These are phyloP conservation scores for Erodium chrysanthum DNA, from an alignment of 441 rosid species.

Conservation along the genomic window DNA sequence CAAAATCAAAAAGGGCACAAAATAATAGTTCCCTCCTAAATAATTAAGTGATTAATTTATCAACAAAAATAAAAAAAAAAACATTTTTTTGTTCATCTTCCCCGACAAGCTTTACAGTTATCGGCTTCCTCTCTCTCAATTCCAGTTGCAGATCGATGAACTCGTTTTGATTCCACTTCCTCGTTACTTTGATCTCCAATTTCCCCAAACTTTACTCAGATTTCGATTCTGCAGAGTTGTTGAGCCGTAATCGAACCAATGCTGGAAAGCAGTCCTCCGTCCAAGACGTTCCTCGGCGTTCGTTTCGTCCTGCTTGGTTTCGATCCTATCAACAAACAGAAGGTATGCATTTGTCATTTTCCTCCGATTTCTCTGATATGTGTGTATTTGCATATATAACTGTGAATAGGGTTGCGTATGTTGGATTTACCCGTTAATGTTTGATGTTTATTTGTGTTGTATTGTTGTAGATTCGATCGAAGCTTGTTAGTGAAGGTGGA, in stretches of 20 bases:
- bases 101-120: slow-evolving; percentile 20
- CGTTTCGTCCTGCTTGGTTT: slow-evolving; percentile 65
- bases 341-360: slow-evolving; percentile 22
- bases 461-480: slow-evolving; percentile 46
- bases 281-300: slow-evolving; percentile 49
- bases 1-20: slow-evolving; percentile 16
- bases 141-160: not conserved
- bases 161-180: not conserved
- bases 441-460: not conserved
- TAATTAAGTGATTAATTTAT: not conserved
- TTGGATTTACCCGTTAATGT: not conserved
- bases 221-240: not conserved
- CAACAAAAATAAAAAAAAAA: not conserved
- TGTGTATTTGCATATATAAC: not conserved
- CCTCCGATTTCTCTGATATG: not conserved
- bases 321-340: slow-evolving; percentile 29
- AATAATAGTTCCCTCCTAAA: slow-evolving; percentile 23
- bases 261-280: slow-evolving; percentile 27
- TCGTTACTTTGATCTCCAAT: not conserved
- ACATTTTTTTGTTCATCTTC: slow-evolving; percentile 17
- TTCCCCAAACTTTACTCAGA: not conserved
- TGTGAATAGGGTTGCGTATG: not conserved
- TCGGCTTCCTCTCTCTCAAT: not conserved
- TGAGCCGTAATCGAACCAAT: slow-evolving; percentile 13
- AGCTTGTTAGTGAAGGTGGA: slow-evolving; percentile 71